These are phyloP conservation scores for Scleroderma citrinum DNA, from an alignment of 768 basidiomycete genomes.

Conservation along the genomic window DNA sequence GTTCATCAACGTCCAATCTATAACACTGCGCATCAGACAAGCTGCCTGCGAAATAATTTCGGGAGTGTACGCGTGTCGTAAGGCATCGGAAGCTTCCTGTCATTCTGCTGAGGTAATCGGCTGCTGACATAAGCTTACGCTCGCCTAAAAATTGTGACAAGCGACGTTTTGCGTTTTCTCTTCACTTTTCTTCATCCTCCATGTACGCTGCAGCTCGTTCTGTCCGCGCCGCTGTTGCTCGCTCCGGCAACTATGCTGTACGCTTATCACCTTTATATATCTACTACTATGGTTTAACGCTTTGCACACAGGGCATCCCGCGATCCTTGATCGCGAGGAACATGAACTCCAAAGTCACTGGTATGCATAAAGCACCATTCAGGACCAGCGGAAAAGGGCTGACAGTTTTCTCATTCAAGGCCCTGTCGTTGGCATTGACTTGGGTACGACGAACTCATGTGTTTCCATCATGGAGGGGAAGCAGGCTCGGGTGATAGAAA, in stretches of 20 bases:
- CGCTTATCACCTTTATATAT: constrained; percentile 14
- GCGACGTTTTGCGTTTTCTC: constrained; percentile 30
- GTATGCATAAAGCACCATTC: constrained; percentile 49
- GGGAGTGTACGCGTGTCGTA: too few species aligned
- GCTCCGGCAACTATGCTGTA: constrained; percentile 62
- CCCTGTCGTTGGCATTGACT: constrained; percentile 93
- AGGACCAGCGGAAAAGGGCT: not conserved
- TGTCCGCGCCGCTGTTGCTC: constrained; percentile 50
- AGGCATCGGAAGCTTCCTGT: constrained; percentile 15
- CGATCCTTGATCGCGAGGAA: constrained; percentile 78
- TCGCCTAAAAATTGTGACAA: constrained; percentile 43
- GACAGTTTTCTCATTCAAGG: constrained; percentile 34
- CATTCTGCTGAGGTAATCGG: constrained; percentile 5
- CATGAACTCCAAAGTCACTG: constrained; percentile 94
- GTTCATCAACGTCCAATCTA: too few species aligned
- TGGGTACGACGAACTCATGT: constrained; percentile 91
- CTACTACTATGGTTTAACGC: not conserved
- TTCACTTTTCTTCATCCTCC: constrained; percentile 37
- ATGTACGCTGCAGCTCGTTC: constrained; percentile 73
- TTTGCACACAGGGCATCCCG: constrained; percentile 48
- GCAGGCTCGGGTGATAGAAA: constrained; percentile 92
- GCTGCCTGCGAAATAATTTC: too few species aligned
- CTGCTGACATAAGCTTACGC: constrained; percentile 25
- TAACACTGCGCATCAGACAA: too few species aligned
- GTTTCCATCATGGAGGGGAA: constrained; percentile 96